These are phyloP conservation scores for Yamadazyma paraphyllophila DNA, from an alignment of 805 yeast genomes.

Conservation along the genomic window DNA sequence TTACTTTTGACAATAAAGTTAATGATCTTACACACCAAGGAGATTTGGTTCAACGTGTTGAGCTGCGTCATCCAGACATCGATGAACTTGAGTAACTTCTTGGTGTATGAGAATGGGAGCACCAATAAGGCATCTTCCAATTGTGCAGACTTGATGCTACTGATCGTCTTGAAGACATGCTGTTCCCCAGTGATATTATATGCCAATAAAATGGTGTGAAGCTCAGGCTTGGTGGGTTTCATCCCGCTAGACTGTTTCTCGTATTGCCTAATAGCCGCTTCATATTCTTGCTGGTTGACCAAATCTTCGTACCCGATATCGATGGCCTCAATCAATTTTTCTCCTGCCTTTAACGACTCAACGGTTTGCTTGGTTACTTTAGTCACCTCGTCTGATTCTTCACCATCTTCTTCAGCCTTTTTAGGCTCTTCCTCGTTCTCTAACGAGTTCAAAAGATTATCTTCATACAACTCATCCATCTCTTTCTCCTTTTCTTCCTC, in stretches of 20 bases:
- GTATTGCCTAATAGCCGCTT: constrained; percentile 34
- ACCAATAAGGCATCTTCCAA: constrained; percentile 91
- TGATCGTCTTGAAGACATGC: constrained; percentile 71
- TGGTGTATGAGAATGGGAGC: constrained; percentile 81
- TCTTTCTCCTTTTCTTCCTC: constrained; percentile 97
- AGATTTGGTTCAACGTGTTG: constrained; percentile 49
- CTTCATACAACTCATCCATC: constrained; percentile 87
- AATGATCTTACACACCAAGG: constrained; percentile 69
- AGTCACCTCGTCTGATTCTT: constrained; percentile 51
- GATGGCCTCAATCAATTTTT: constrained; percentile 85
- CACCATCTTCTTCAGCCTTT: constrained; percentile 29
- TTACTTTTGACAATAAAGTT: constrained; percentile 73
- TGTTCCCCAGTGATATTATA: constrained; percentile 68
- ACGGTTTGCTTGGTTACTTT: constrained; percentile 78
- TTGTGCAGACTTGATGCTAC: constrained; percentile 76
- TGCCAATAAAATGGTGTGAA: constrained; percentile 73
- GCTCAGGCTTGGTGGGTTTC: constrained; percentile 59
- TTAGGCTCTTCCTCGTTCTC: constrained; percentile 49
- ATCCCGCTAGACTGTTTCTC: constrained; percentile 30
- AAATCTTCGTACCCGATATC: constrained; percentile 78
- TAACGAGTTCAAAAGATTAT: constrained; percentile 67
- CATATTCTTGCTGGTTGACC: constrained; percentile 52
- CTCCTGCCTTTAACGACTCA: constrained; percentile 94
- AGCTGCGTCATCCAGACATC: constrained; percentile 62
- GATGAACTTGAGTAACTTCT: constrained; percentile 68